These are phyloP conservation scores for Penicillium samsonianum DNA, from an alignment of 495 filamentous ascomycete genomes.

Conservation along the genomic window DNA sequence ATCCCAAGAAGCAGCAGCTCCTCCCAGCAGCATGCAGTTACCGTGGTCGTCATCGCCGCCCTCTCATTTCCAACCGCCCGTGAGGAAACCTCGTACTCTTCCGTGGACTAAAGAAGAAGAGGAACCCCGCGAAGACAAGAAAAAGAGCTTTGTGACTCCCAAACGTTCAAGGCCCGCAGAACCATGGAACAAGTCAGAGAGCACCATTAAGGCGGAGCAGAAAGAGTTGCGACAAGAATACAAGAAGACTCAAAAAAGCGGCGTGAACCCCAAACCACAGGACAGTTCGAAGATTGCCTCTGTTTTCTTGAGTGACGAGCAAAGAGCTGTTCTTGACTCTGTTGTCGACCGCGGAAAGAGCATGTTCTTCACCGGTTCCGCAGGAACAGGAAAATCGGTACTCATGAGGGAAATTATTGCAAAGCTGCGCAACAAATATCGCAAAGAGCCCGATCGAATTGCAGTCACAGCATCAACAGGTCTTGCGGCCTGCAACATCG, in stretches of 20 bases:
- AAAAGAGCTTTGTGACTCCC: conserved; percentile 29
- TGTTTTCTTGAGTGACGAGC: conserved; percentile 81
- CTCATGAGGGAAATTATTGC: conserved; percentile 88
- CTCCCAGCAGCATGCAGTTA: conserved; percentile 55
- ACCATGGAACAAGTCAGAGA: conserved; percentile 81
- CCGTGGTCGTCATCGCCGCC: conserved; percentile 67
- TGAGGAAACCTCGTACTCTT: conserved; percentile 52
- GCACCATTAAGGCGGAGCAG: conserved; percentile 78
- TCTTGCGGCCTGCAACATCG: conserved; percentile 94
- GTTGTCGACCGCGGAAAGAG: conserved; percentile 76
- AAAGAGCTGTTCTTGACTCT: conserved; percentile 76
- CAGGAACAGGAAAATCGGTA: conserved; percentile 97
- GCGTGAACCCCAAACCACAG: conserved; percentile 19
- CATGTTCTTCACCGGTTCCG: conserved; percentile 97
- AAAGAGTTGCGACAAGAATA: conserved; percentile 67
- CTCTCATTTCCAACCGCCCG: conserved; percentile 45
- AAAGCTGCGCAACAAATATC: conserved; percentile 72
- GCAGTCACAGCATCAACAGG: conserved; percentile 96
- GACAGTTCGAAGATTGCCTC: conserved; percentile 47
- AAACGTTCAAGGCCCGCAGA: conserved; percentile 49
- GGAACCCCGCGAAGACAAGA: conserved; percentile 29
- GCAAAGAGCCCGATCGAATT: conserved; percentile 72
- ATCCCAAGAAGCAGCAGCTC: conserved; percentile 34
- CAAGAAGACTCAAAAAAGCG: conserved; percentile 51
- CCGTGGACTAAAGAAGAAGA: conserved; percentile 54